Conservation (phyloP, 345 rosid genomes). For the Salix dunnii region DNA sequence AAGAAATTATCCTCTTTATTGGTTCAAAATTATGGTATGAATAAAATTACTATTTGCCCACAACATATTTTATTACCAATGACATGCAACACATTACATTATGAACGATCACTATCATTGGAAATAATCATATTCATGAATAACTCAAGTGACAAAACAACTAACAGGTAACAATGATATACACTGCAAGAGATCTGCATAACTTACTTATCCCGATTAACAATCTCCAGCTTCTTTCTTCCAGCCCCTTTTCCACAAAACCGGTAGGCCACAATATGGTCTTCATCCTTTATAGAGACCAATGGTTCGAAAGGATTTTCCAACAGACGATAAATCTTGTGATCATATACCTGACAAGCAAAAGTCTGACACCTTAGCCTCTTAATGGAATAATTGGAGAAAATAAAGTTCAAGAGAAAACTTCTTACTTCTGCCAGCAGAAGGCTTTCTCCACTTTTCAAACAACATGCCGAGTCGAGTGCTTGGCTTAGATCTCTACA, state of each 20-base stretch:
- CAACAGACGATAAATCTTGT: constrained; percentile 51
- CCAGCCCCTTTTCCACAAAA: constrained; percentile 53
- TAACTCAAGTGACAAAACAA: background rate
- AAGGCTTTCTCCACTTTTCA: constrained; percentile 71
- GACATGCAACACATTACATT: background rate
- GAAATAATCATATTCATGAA: background rate
- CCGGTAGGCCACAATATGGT: constrained; percentile 77
- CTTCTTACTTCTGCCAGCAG: constrained; percentile 70
- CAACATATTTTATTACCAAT: background rate
- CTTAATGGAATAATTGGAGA: background rate
- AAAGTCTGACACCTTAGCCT: constrained; percentile 21
- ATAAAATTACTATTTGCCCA: background rate
- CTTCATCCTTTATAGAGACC: constrained; percentile 63
- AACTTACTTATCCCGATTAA: constrained; percentile 59
- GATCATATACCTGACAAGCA: constrained; percentile 54
- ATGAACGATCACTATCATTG: background rate
- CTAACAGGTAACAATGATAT: background rate
- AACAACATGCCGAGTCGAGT: constrained; percentile 68
- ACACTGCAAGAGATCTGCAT: constrained; percentile 2
- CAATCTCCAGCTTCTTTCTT: constrained; percentile 60
- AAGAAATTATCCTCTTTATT: background rate
- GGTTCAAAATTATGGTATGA: background rate
- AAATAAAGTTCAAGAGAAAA: background rate
- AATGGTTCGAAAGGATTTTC: constrained; percentile 52
- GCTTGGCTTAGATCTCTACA: constrained; percentile 72